Base-by-base conservation (phyloP, 75 land plant genomes). In the Pseudotsuga menziesii region DNA sequence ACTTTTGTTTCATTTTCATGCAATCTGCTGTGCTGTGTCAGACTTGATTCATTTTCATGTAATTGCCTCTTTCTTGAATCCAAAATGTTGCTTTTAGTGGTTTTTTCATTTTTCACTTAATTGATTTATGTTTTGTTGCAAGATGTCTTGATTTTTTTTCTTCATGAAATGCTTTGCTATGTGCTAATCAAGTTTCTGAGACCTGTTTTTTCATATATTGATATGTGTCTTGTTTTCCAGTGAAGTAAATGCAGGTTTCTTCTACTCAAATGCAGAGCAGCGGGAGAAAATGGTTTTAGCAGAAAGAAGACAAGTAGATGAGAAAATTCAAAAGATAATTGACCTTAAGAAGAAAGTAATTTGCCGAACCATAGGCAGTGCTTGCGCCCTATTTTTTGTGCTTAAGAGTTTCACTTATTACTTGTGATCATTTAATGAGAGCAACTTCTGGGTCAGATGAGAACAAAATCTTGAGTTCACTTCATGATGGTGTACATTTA, bases 191-290 rank as follows among this genome's bases (percentile, higher is more conserved):
- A n/a, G 15, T 73, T 73, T 76, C 29, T n/a, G 9, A 9, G 14
- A 27, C 3, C 72, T 9, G 22, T 39, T 76, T 35, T 39, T 25
- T 59, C 5, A 61, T 69, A 20, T 4, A 22, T 35, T 67, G 12
- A 26, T 19, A 60, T 61, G 22, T 61, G 26, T 71, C 55, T 66
- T 64, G 8, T 58, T 54, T 70, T 14, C 6, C 87, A 96, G 99
- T 89, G 99, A 97, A 86, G 82, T 97, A 83, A 97, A 97, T 91
- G 96, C 99, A 73, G 99, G 98, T 0, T 97, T 97, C 80, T 97
- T 95, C 75, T 97, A 97, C 86, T 87, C 91, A 23, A 89, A 87
- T 82, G 99, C 99, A 8, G 96, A 97, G 69, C 94, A 95, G 79
- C 90, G 99, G 71, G 99, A 97, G 76, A 91, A 91, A 61, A 97